These are phyloP conservation scores for Penicillium sp. DNA, from an alignment of 2,329 filamentous ascomycete species.

Conservation along the genomic window DNA sequence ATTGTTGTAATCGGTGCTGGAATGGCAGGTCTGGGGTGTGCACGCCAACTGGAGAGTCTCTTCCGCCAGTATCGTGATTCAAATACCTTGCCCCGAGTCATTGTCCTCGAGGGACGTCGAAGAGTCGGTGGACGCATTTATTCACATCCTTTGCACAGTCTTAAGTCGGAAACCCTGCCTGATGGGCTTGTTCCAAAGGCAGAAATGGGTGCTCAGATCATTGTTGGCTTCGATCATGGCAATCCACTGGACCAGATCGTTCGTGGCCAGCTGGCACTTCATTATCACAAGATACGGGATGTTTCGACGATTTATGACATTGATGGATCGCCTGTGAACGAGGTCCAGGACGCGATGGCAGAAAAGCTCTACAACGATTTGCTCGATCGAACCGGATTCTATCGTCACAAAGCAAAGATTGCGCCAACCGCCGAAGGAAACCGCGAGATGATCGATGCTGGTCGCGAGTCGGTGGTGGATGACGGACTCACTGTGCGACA, in stretches of 20 bases:
- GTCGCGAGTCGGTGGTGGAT: constrained; percentile 71
- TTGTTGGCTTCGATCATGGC: constrained; percentile 92
- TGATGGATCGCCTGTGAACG: constrained; percentile 64
- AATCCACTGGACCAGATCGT: constrained; percentile 92
- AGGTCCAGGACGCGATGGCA: constrained; percentile 73
- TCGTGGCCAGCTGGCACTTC: constrained; percentile 81
- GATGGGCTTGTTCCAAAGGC: constrained; percentile 68
- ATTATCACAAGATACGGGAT: constrained; percentile 77
- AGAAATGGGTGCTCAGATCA: constrained; percentile 97
- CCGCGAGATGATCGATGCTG: constrained; percentile 74
- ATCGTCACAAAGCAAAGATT: constrained; percentile 73
- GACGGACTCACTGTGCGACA: constrained; percentile 69
- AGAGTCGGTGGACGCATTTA: constrained; percentile 91
- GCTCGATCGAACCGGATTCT: constrained; percentile 84
- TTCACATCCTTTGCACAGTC: constrained; percentile 67
- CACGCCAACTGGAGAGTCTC: constrained; percentile 83
- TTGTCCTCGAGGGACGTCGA: constrained; percentile 81
- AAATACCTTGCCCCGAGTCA: constrained; percentile 65
- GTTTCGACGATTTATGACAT: constrained; percentile 84
- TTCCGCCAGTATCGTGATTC: constrained; percentile 74
- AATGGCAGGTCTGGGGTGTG: constrained; percentile 89
- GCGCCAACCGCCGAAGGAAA: constrained; percentile 77
- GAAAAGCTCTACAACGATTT: constrained; percentile 95
- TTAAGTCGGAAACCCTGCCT: constrained; percentile 54
- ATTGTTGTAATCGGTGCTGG: constrained; percentile 88